These are phyloP conservation scores for Xylogone sp. DNA, from an alignment of 2,329 filamentous ascomycete genomes.

Conservation along the genomic window DNA sequence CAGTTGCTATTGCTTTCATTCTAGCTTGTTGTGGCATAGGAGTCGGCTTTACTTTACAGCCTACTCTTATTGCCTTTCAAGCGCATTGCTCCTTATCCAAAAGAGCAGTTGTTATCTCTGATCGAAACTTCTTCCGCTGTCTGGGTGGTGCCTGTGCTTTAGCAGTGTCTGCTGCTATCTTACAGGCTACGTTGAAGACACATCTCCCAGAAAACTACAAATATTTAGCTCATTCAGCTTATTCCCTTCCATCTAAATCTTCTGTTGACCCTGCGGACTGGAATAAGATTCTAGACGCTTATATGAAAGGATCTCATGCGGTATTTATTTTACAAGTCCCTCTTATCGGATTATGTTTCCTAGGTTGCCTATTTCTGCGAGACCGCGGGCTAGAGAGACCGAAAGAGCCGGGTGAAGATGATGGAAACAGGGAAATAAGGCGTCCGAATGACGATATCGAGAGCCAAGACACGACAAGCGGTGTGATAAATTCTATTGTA, in stretches of 20 bases:
- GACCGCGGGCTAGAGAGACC: slow-evolving; percentile 37
- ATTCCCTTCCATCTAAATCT: not conserved
- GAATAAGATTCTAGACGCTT: slow-evolving; percentile 38
- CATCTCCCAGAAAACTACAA: not conserved
- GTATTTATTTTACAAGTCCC: slow-evolving; percentile 54
- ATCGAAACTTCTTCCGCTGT: slow-evolving; percentile 56
- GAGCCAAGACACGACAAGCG: too few relatives aligned
- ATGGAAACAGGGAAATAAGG: not conserved
- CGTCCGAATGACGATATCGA: too few relatives aligned
- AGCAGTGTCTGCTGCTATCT: slow-evolving; percentile 47
- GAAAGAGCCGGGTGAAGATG: not conserved
- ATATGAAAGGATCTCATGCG: slow-evolving; percentile 46
- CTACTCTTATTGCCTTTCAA: slow-evolving; percentile 48
- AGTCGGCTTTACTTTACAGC: slow-evolving; percentile 42
- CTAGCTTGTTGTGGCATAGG: slow-evolving; percentile 43
- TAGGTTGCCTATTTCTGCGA: slow-evolving; percentile 43
- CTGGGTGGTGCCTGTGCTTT: slow-evolving; percentile 52
- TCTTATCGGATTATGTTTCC: slow-evolving; percentile 42
- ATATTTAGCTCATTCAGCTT: not conserved
- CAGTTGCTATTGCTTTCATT: slow-evolving; percentile 36
- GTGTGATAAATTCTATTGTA: too few relatives aligned
- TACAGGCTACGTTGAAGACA: not conserved
- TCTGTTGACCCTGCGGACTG: slow-evolving; percentile 5
- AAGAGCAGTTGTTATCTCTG: slow-evolving; percentile 55
- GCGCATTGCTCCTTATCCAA: slow-evolving; percentile 49